Evolutionary conservation across 345 rosid genomes (phyloP).

Genomic region (Populus davidiana): DNA sequence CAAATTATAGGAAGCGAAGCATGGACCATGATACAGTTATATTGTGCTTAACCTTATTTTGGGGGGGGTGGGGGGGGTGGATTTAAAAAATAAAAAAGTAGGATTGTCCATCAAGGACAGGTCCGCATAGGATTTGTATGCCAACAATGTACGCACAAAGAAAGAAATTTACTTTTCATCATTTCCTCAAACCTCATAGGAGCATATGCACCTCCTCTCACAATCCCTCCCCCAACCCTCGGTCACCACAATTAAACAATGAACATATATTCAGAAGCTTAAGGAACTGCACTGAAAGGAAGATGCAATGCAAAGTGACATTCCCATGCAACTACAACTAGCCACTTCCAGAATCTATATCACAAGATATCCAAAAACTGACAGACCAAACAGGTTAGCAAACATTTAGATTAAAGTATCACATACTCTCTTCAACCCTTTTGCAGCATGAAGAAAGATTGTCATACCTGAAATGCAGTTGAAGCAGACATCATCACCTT

Average conservation of each 20-base stretch:
- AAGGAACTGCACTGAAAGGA: neutral
- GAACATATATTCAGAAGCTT: neutral
- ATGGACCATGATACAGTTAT: neutral
- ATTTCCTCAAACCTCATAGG: neutral
- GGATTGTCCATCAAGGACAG: neutral
- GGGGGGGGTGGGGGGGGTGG: neutral
- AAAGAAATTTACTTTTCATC: neutral
- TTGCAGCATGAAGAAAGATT: slow-evolving; percentile 6
- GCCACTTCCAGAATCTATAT: neutral
- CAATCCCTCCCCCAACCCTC: neutral
- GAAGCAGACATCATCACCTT: slow-evolving; percentile 51
- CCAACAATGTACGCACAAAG: neutral
- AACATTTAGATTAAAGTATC: slow-evolving; percentile 1
- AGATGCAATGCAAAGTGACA: neutral
- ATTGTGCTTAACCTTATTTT: neutral
- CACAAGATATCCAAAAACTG: neutral
- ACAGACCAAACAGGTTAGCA: neutral
- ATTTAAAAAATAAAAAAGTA: neutral
- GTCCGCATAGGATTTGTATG: neutral
- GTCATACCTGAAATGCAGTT: slow-evolving; percentile 52
- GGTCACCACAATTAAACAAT: neutral
- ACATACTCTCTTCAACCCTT: neutral
- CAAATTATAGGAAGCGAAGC: neutral
- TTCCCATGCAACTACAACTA: neutral
- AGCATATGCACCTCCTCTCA: neutral